Evolutionary conservation across 108 stramenopile genomes (phyloP).

Genomic region (Cylindrotheca fusiformis): DNA sequence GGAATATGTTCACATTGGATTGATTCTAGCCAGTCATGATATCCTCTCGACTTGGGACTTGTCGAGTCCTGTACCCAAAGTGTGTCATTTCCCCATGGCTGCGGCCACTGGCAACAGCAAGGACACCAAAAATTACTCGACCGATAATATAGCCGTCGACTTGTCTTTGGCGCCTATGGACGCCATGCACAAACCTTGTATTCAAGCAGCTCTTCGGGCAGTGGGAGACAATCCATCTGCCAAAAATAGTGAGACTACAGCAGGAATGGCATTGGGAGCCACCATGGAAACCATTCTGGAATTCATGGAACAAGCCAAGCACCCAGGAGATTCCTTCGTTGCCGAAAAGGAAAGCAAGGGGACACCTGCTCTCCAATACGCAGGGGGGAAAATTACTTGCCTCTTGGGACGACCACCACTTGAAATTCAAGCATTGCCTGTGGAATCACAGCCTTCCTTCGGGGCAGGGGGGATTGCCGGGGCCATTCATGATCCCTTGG

Average conservation of each 20-base stretch:
- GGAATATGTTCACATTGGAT: constrained; percentile 43
- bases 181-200: constrained; percentile 25
- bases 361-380: constrained; percentile 24
- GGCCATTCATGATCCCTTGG: constrained; percentile 5
- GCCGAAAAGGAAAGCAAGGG: constrained; percentile 9
- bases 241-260: neutral
- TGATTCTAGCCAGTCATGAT: constrained; percentile 15
- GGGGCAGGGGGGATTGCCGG: constrained; percentile 26
- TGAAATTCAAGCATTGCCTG: constrained; percentile 8
- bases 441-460: constrained; percentile 10
- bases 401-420: constrained; percentile 42
- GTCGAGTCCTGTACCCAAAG: constrained; percentile 25
- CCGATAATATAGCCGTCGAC: neutral
- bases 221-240: constrained; percentile 20
- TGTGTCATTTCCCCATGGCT: constrained; percentile 18
- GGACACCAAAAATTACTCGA: neutral
- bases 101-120: constrained; percentile 2
- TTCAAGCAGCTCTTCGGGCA: constrained; percentile 39
- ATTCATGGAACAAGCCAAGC: constrained; percentile 35
- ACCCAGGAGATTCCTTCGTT: constrained; percentile 17
- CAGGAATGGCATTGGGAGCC: constrained; percentile 17
- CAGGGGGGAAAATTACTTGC: constrained; percentile 47
- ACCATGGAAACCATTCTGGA: constrained; percentile 30
- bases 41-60: constrained; percentile 32
- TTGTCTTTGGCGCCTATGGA: constrained; percentile 29